Evolutionary conservation across 345 rosid genomes (phyloP).

Genomic region (Melaleuca quinquenervia): DNA sequence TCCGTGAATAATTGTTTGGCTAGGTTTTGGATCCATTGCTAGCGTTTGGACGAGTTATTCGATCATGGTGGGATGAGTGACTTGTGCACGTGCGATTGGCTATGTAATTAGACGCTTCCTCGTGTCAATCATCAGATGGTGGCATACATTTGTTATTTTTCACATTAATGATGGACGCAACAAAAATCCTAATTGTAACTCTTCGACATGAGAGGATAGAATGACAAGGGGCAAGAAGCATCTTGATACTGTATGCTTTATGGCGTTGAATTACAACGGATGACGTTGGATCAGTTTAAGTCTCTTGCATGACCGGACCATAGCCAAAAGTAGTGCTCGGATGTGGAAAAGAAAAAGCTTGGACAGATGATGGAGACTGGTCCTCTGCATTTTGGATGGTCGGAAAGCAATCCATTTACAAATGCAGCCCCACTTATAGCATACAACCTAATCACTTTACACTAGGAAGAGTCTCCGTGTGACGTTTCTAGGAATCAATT

Average conservation of each 20-base stretch:
- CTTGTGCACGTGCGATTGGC: not conserved
- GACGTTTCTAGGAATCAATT: not conserved
- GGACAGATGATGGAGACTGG: not conserved
- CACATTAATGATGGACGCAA: not conserved
- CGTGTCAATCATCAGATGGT: not conserved
- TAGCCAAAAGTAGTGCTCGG: not conserved
- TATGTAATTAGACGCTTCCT: not conserved
- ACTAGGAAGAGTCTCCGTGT: not conserved
- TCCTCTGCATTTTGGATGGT: not conserved
- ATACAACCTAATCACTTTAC: not conserved
- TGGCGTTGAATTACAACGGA: not conserved
- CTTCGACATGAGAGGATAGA: not conserved
- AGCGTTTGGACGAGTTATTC: not conserved
- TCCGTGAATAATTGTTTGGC: not conserved
- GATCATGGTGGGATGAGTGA: not conserved
- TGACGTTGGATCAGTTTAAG: not conserved
- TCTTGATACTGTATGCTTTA: not conserved
- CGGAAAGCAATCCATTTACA: not conserved
- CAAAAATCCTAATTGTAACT: not conserved
- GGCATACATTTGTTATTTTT: not conserved
- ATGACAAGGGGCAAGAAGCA: not conserved
- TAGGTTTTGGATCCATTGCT: not conserved
- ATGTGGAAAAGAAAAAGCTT: not conserved
- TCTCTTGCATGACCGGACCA: not conserved
- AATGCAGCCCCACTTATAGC: not conserved